Evolutionary conservation across 208 protist species (phyloP).

Genomic region (Crithidia bombi): DNA sequence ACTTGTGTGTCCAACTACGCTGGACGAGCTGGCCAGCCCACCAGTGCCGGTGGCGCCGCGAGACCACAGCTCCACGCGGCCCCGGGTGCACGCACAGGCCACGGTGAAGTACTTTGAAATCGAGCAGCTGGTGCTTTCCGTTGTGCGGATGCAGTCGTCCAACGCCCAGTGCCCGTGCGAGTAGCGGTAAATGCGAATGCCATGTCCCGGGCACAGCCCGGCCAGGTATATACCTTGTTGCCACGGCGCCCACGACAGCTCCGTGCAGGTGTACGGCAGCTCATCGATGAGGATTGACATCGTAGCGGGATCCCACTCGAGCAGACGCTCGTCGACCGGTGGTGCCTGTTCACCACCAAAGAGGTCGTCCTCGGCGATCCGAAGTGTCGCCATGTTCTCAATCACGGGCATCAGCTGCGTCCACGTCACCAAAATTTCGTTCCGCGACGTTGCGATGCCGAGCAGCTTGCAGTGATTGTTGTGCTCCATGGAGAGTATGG

Average conservation of each 20-base stretch:
- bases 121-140: constrained; percentile 54
- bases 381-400: constrained; percentile 37
- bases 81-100: constrained; percentile 60
- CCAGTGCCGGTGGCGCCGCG: constrained; percentile 1
- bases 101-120: constrained; percentile 81
- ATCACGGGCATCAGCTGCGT: constrained; percentile 70
- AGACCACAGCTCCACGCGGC: constrained; percentile 55
- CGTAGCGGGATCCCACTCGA: constrained; percentile 60
- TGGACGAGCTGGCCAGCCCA: neutral
- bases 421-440: constrained; percentile 75
- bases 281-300: constrained; percentile 63
- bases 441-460: constrained; percentile 72
- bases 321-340: constrained; percentile 46
- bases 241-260: constrained; percentile 85
- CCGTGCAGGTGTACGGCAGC: constrained; percentile 58
- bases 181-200: constrained; percentile 76
- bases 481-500: constrained; percentile 87
- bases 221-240: constrained; percentile 81
- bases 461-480: constrained; percentile 85
- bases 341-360: constrained; percentile 27
- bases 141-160: constrained; percentile 53
- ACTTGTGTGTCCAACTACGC: neutral
- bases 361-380: constrained; percentile 22
- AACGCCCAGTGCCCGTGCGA: constrained; percentile 81
- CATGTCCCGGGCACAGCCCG: constrained; percentile 57